A percentile compares a stretch with the other conserved stretches of the same genome.
These are phyloP conservation scores for Arabidopsis hybrid DNA, from an alignment of 441 rosid species.

Conservation along the genomic window DNA sequence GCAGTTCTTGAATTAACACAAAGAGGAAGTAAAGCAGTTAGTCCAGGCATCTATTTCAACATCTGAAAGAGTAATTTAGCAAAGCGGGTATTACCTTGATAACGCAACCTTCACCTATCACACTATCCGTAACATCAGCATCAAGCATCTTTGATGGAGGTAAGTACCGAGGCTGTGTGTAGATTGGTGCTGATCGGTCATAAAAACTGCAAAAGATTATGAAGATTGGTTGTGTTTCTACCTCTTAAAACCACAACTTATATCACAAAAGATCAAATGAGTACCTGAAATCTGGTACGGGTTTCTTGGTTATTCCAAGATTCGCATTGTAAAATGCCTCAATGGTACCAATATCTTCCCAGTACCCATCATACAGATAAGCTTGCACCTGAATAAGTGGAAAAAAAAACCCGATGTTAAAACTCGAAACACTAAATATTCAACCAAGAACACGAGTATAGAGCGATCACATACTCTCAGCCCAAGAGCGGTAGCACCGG, in stretches of 20 bases:
- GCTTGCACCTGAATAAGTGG: constrained; percentile 79
- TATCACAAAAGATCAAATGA: neutral
- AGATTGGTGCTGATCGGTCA: constrained; percentile 96
- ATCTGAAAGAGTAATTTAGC: constrained; percentile 7
- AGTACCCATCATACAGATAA: constrained; percentile 93
- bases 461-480: constrained; percentile 63
- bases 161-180: constrained; percentile 93
- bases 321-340: constrained; percentile 97
- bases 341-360: constrained; percentile 99
- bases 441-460: neutral
- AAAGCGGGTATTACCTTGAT: constrained; percentile 64
- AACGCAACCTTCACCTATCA: constrained; percentile 96
- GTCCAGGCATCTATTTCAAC: neutral
- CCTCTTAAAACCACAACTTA: neutral
- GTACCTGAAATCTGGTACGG: constrained; percentile 94
- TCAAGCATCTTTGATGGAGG: constrained; percentile 99
- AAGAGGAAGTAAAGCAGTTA: neutral
- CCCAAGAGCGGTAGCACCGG: constrained; percentile 91
- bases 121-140: constrained; percentile 97
- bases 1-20: constrained; percentile 62
- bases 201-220: constrained; percentile 67
- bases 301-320: constrained; percentile 94
- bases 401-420: neutral
- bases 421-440: neutral
- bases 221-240: constrained; percentile 17